phyloP scores from a whole-genome alignment of 192 early-diverging fungal species.

The Umbelopsis sp. region DNA sequence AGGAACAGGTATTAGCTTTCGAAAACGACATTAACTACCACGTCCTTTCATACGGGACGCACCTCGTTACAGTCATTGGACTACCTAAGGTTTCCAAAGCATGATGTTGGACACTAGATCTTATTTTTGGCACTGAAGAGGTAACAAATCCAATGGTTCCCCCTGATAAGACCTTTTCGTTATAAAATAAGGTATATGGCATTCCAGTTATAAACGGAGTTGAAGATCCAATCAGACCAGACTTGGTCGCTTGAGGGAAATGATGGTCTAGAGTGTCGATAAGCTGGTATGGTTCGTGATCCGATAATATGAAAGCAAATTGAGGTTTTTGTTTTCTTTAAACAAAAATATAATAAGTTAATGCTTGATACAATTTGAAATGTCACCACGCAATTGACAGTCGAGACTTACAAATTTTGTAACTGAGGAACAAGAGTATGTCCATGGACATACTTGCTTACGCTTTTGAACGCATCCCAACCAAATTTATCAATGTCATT shows the following conservation, averaged over 20 bases:
- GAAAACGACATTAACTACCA: no score
- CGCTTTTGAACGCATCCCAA: conserved; percentile 30
- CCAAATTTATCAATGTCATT: conserved; percentile 30
- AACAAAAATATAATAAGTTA: no score
- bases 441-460: conserved; percentile 22
- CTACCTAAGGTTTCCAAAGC: conserved; percentile 45
- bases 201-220: conserved; percentile 57
- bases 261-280: conserved; percentile 51
- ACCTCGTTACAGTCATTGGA: conserved; percentile 53
- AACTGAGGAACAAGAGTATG: background rate
- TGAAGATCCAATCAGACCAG: conserved; percentile 51
- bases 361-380: no score
- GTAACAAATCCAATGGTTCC: conserved; percentile 52
- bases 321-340: background rate
- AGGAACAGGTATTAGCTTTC: background rate
- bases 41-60: background rate
- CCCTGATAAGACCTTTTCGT: conserved; percentile 40
- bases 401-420: conserved; percentile 12
- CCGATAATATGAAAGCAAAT: conserved; percentile 43
- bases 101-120: conserved; percentile 33
- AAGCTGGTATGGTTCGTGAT: conserved; percentile 55
- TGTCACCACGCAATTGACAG: no score
- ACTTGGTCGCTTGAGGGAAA: conserved; percentile 40
- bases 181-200: conserved; percentile 53
- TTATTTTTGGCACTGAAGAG: background rate